These are phyloP conservation scores for Ulota crispa DNA, from an alignment of 225 moss, liverwort and hornwort genomes.

Conservation along the genomic window DNA sequence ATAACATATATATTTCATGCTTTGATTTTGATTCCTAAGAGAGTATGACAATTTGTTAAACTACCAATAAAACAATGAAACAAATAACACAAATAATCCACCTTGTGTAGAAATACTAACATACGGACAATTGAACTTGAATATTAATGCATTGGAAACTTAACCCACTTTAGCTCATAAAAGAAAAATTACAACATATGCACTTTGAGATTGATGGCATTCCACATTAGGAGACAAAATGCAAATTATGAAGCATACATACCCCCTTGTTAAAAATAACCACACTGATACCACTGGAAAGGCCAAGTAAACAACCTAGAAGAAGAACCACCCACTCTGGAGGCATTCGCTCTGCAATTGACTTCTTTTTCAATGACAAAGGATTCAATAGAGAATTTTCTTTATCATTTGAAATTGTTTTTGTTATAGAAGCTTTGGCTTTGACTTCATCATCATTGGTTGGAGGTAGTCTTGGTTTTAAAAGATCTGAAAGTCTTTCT, in stretches of 20 bases:
- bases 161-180: neutral
- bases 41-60: too few relatives aligned
- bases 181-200: neutral
- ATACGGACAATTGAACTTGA: neutral
- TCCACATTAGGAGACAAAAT: neutral
- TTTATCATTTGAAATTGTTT: neutral
- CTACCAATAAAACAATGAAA: neutral
- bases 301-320: slow-evolving; percentile 81
- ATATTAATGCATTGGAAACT: neutral
- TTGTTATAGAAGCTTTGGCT: neutral
- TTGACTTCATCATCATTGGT: neutral
- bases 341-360: slow-evolving; percentile 72
- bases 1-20: neutral
- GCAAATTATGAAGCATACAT: slow-evolving; percentile 24
- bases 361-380: slow-evolving; percentile 33
- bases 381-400: slow-evolving; percentile 4
- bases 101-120: neutral
- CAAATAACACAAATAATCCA: neutral
- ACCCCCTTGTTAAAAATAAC: slow-evolving; percentile 91
- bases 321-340: slow-evolving; percentile 96
- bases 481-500: slow-evolving; percentile 42
- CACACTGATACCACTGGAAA: slow-evolving; percentile 88
- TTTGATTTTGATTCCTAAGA: neutral
- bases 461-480: slow-evolving; percentile 16
- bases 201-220: neutral